Evolutionary conservation across 306 rosid species (phyloP).

Genomic region (Quercus gilva): DNA sequence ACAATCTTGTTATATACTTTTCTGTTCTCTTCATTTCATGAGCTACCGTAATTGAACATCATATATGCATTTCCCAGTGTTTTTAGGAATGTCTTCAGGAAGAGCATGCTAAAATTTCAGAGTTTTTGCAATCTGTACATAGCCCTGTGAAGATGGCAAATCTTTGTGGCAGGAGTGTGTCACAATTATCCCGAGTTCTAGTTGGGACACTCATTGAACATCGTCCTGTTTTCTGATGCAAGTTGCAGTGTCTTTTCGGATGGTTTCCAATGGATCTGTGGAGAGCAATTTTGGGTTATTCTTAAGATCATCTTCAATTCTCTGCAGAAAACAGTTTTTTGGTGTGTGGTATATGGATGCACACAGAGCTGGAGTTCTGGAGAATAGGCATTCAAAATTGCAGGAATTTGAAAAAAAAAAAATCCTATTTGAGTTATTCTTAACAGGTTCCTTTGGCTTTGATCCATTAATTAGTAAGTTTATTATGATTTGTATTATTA

Average conservation of each 20-base stretch:
- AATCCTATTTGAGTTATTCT: neutral
- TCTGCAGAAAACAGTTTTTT: neutral
- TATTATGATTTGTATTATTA: neutral
- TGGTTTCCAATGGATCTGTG: neutral
- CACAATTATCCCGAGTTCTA: neutral
- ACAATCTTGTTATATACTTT: neutral
- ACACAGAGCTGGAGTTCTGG: neutral
- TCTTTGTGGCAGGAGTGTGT: neutral
- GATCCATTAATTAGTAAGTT: neutral
- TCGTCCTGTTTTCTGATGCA: neutral
- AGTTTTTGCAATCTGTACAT: neutral
- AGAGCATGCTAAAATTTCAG: neutral
- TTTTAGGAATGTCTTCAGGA: neutral
- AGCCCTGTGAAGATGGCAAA: neutral
- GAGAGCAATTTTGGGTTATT: neutral
- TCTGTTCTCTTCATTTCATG: neutral
- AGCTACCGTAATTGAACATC: neutral
- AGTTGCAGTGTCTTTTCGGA: neutral
- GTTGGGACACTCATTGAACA: neutral
- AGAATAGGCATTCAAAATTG: neutral
- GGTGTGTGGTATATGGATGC: neutral
- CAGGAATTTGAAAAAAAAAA: neutral
- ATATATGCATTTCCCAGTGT: neutral
- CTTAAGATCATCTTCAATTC: neutral
- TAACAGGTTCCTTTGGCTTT: neutral